Evolutionary conservation across 139 green algal species (phyloP).

Genomic region (Tetraselmis chui): DNA sequence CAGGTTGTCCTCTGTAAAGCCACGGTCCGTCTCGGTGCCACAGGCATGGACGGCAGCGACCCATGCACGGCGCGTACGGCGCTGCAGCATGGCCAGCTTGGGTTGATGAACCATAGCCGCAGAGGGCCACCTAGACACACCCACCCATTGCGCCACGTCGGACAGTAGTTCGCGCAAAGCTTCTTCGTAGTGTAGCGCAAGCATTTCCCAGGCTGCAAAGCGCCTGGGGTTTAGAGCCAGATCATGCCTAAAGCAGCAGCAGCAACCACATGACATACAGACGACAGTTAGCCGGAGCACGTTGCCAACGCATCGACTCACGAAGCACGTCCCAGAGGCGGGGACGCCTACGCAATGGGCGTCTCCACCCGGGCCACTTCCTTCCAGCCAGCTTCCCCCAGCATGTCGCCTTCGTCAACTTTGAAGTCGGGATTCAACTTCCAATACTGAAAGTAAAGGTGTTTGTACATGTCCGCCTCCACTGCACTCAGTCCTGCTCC

Average conservation of each 20-base stretch:
- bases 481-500: background rate
- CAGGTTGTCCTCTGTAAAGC: background rate
- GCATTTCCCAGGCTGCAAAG: conserved; percentile 1
- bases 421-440: background rate
- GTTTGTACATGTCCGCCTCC: background rate
- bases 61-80: background rate
- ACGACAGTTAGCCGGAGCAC: no score
- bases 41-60: background rate
- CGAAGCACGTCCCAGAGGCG: no score
- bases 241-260: background rate
- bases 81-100: background rate
- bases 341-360: background rate
- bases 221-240: conserved; percentile 1
- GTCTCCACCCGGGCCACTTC: background rate
- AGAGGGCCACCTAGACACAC: background rate
- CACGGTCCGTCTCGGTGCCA: background rate
- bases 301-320: no score
- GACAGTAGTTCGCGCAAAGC: background rate
- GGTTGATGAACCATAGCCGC: background rate
- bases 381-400: background rate
- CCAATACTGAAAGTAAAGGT: background rate
- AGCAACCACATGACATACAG: background rate
- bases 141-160: background rate
- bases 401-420: background rate
- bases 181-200: background rate